Base-by-base conservation (phyloP, 768 basidiomycete genomes). In the Hemileccinum rubropunctum region DNA sequence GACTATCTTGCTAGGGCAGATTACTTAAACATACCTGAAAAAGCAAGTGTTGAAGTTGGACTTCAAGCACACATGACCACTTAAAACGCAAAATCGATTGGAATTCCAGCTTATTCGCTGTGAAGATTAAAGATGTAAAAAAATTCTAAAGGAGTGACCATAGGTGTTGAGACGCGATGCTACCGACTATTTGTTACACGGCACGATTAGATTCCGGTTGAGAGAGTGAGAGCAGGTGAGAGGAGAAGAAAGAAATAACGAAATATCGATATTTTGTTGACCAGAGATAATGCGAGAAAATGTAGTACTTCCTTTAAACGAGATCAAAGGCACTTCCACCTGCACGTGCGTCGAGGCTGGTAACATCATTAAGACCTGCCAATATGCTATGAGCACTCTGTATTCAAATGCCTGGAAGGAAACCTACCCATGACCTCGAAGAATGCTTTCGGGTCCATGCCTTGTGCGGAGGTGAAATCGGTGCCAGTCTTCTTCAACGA, bases 361-460 rank as follows among this genome's bases (percentile, higher is more conserved):
- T 64, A 10, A 84, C 70, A 12, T 82, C 77, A 33, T 74, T 67
- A 5, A 86, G 70, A 49, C 83, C 80, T 80, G 50, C 11, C 15
- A 23, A 36, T 38, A 17, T 35, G 3, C 18, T 23, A 20, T 56
- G 1, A 53, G 18, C 4, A 35, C 7, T 17, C 20, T 26, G 12
- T 4, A 0, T 11, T 30, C 10, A 10, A 4, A 21, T 49, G 14
- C 3, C 41, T 40, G 13, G 39, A 37, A 2, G 21, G 30, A 36
- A 12, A 58, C 76, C 40, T 63, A 83, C 83, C 84, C 84, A 88
- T 84, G 45, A 86, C 82, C 60, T 84, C 78, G 65, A 89, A 88
- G 75, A 88, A 88, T 38, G 78, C 75, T 61, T 83, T 84, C 8
- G 87, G 87, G 57, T 87, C 84, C 86, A 88, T 87, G 18, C 86